A percentile compares a stretch with the other conserved stretches of the same genome.
Evolutionary conservation across 805 yeast genomes (phyloP).

Genomic region (Lipomyces orientalis): DNA sequence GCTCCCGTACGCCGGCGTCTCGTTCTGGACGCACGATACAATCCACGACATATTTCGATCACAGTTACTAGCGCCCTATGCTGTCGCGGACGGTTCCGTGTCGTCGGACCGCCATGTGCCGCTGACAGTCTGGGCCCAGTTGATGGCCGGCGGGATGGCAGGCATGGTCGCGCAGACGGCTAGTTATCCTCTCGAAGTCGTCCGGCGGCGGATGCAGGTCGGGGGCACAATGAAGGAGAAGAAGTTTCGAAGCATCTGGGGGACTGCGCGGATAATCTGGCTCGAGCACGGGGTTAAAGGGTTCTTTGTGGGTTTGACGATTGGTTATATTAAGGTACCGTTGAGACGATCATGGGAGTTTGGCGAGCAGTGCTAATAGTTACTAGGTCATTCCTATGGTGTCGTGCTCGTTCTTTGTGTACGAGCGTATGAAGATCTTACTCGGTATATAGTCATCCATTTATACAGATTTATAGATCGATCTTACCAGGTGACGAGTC

Average conservation of each 20-base stretch:
- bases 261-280: slow-evolving; percentile 65
- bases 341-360: neutral
- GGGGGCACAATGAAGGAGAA: slow-evolving; percentile 62
- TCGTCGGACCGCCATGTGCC: slow-evolving; percentile 57
- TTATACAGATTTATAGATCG: neutral
- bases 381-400: slow-evolving; percentile 76
- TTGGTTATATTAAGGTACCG: slow-evolving; percentile 87
- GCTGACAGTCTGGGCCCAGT: slow-evolving; percentile 87
- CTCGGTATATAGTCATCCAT: slow-evolving; percentile 59
- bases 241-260: slow-evolving; percentile 47
- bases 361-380: slow-evolving; percentile 2
- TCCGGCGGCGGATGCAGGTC: slow-evolving; percentile 94
- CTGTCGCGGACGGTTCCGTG: slow-evolving; percentile 41
- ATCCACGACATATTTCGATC: slow-evolving; percentile 85
- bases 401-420: slow-evolving; percentile 93
- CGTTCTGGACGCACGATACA: slow-evolving; percentile 91
- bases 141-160: slow-evolving; percentile 92
- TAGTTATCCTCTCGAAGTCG: slow-evolving; percentile 94
- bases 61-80: slow-evolving; percentile 56
- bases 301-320: slow-evolving; percentile 90
- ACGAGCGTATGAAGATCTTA: slow-evolving; percentile 78
- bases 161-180: slow-evolving; percentile 96
- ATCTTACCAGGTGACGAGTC: neutral
- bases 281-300: slow-evolving; percentile 82
- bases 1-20: slow-evolving; percentile 98